Evolutionary conservation across 371 early-diverging fungal genomes (phyloP), one percentile per base, ranked within the genome.

Genomic region (Phascolomyces articulosus): DNA sequence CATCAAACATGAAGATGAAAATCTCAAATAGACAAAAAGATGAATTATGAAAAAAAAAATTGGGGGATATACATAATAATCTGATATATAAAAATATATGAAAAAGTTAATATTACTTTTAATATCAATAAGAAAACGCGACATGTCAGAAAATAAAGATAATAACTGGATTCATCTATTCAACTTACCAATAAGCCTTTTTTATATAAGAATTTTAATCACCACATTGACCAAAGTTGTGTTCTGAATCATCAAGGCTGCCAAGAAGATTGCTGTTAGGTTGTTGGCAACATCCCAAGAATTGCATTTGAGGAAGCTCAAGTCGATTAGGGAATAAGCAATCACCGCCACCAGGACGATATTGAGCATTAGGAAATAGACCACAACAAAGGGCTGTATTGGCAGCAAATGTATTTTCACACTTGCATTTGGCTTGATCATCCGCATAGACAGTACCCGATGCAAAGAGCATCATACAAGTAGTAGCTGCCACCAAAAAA

Each of bases 381-480:
- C n/a, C n/a, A 23, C 51, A 51, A 24, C 51, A 51, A 15, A 3
- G 4, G 4, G 2, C 0, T 2, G 51, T 51, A 20, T 20, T 24
- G 0, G 6, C 3, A 10, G 11, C 23, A 15, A 1, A 51, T 4
- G 7, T 23, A 24, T 51, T 24, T 51, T 51, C 51, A 51, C 51
- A 51, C 51, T 51, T 51, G 51, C 51, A 51, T 24, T 51, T 51
- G 23, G 51, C 21, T 51, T 51, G 51, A 24, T 51, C 51, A 23
- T 51, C 51, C 6, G 51, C 51, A 0, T 23, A 0, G 24, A 51
- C 51, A 23, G 6, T 7, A 24, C 15, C 23, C 6, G 51, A 51
- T 24, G 51, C 51, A 51, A 51, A 51, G 23, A 51, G 51, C 21
- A 51, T 3, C 11, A 51, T 23, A 23, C 51, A 51, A n/a, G 51